Conservation (phyloP, 1,284 basidiomycete genomes). For the Ceratobasidium sp. region DNA sequence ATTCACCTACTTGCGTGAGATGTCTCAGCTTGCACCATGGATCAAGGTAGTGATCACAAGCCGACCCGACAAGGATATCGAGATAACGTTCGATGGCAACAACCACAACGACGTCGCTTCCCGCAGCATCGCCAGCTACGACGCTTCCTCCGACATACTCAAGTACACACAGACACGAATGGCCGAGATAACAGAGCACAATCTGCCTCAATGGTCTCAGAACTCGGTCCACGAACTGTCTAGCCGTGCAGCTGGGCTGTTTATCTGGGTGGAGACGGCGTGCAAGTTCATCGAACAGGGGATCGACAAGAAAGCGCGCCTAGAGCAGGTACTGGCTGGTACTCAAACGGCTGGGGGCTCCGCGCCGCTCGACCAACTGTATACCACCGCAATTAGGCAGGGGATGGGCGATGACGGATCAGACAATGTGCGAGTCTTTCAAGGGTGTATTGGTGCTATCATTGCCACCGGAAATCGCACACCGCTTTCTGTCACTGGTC, state of each 20-base stretch:
- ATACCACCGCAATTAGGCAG: neutral
- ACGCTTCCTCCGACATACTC: neutral
- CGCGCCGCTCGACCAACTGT: neutral
- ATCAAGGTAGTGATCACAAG: slow-evolving; percentile 39
- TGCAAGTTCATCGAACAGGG: neutral
- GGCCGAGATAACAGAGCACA: neutral
- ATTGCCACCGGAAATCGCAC: neutral
- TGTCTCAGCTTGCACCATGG: neutral
- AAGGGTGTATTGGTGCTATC: neutral
- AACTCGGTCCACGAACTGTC: neutral
- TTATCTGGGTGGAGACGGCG: slow-evolving; percentile 30
- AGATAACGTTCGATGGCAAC: neutral
- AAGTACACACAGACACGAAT: neutral
- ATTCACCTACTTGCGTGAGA: neutral
- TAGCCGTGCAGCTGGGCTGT: slow-evolving; percentile 2
- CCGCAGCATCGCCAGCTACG: neutral
- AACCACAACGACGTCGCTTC: neutral
- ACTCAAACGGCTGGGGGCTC: neutral
- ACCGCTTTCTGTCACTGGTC: neutral
- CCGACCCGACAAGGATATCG: slow-evolving; percentile 19
- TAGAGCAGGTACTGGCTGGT: neutral
- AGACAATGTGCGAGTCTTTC: neutral
- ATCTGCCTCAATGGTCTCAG: neutral
- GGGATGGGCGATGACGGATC: neutral
- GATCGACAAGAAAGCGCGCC: neutral